phyloP scores from a whole-genome alignment of 1,284 basidiomycete genomes.

The Golubevia sp. region DNA sequence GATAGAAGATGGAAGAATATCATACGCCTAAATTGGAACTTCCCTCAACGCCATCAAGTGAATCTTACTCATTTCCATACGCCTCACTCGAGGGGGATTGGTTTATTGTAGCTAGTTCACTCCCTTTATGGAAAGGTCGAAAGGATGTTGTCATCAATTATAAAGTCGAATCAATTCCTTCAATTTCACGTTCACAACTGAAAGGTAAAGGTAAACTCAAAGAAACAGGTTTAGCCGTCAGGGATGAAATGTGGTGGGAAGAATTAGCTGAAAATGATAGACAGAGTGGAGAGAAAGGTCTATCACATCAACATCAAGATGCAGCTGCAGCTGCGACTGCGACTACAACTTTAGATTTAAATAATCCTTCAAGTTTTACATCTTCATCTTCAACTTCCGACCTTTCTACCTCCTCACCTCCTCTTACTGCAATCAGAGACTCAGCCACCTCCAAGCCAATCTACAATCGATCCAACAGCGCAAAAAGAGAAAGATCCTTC shows the following conservation, averaged over 20 bases:
- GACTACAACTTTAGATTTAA: background rate
- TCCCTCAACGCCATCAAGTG: background rate
- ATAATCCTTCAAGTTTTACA: background rate
- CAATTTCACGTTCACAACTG: background rate
- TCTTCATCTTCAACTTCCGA: background rate
- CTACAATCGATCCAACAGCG: background rate
- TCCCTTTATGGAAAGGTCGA: background rate
- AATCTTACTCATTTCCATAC: background rate
- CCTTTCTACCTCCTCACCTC: background rate
- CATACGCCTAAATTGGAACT: too few relatives aligned
- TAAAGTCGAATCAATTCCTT: too few relatives aligned
- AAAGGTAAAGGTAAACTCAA: background rate
- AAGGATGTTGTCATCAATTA: background rate
- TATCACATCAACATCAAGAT: background rate
- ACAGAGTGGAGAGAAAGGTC: background rate
- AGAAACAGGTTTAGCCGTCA: background rate
- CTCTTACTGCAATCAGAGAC: too few relatives aligned
- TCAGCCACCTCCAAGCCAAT: too few relatives aligned
- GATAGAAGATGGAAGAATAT: too few relatives aligned
- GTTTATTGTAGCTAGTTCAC: background rate
- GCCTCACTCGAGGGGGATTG: background rate
- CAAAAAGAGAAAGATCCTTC: background rate
- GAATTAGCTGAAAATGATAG: background rate
- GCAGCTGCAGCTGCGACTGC: too few relatives aligned
- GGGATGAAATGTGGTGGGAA: background rate